Evolutionary conservation across 768 basidiomycete genomes (phyloP), one percentile per base, ranked within the genome.

Genomic region (Suillus plorans): DNA sequence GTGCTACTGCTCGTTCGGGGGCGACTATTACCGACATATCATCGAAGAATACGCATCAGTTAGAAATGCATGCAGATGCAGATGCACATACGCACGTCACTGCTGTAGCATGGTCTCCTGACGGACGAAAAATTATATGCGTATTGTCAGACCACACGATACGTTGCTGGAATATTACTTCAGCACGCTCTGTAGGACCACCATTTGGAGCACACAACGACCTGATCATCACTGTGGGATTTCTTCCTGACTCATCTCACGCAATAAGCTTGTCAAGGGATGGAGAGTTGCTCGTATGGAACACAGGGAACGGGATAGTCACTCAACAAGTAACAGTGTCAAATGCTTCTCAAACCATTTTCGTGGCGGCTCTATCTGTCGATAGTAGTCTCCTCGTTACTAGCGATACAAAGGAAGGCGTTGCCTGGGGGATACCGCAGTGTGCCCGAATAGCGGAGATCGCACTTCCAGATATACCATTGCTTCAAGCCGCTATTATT

Each of bases 41-140:
- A 10, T 28, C 41, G 7, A 20, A 42, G 58, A 42, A 3, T 41
- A 20, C 4, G 25, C 25, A 39, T 5, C 39, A 42, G 13, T 12
- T 59, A 37, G 25, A 20, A 3, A 42, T 31, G 25, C 39, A 25
- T 41, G 39, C 39, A 10, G 41, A 28, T 1, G 2, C 25, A 12
- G 41, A 28, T 1, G 2, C 25, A 12, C 41, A 42, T 16, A 4
- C 18, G 18, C 41, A 41, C 14, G 28, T 20, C 12, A 42, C 28
- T 13, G 31, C 69, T 57, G 70, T 76, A 42, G 74, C 74, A 7
- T 74, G 73, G 68, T 73, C 76, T 0, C 74, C 74, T 18, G 64
- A 75, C 52, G 71, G 71, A 42, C 62, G 66, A 8, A 67, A 52
- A 39, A 67, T 76, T 12, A 76, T 73, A 39, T 72, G 69, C 10